phyloP scores from a whole-genome alignment of 2,329 filamentous ascomycete genomes.

The Colletotrichum zoysiae region DNA sequence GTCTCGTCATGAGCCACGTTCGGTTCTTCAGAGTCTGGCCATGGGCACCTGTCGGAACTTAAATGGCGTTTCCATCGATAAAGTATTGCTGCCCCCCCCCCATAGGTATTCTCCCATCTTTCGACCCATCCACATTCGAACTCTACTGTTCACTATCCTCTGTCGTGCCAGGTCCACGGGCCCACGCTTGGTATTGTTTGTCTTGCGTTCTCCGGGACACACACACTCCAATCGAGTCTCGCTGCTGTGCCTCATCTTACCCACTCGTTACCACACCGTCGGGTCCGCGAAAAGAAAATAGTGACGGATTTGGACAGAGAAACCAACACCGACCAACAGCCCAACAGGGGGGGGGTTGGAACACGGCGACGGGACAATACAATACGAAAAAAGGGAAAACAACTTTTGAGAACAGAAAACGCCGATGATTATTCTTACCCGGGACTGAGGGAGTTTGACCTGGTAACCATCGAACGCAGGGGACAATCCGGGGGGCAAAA shows the following conservation, averaged over 20 bases:
- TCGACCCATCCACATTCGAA: not conserved
- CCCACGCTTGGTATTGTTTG: not conserved
- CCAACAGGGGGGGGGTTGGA: not conserved
- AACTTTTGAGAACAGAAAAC: no score
- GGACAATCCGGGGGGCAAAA: not conserved
- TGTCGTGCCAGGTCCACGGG: not conserved
- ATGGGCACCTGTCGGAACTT: not conserved
- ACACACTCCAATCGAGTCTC: not conserved
- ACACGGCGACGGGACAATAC: not conserved
- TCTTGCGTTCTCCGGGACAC: not conserved
- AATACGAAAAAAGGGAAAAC: not conserved
- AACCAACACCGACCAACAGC: not conserved
- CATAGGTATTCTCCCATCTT: no score
- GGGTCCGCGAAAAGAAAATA: constrained; percentile 24
- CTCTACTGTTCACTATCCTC: not conserved
- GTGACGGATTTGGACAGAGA: constrained; percentile 14
- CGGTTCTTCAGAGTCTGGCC: not conserved
- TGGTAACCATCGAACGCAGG: not conserved
- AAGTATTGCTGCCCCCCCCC: constrained; percentile 20
- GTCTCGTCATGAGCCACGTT: not conserved
- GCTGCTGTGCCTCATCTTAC: constrained; percentile 22
- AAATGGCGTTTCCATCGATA: constrained; percentile 16
- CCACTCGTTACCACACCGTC: constrained; percentile 24
- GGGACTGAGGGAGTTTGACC: not conserved
- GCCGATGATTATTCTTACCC: not conserved